Base-by-base conservation (phyloP, 1,284 basidiomycete species). In the Cryptococcus sp. region DNA sequence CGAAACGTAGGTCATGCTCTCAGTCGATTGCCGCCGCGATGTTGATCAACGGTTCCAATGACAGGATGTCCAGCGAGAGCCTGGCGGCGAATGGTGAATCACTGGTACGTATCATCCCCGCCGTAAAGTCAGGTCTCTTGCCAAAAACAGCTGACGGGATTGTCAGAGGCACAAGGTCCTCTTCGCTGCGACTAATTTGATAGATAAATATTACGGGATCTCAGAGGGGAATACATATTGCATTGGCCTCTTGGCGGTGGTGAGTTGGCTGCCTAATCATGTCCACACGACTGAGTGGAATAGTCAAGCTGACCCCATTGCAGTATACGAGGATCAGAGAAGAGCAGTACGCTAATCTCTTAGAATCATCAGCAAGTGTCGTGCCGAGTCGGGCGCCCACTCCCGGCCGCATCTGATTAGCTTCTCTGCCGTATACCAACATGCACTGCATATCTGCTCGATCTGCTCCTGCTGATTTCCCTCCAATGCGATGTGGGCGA, bases 51-150 rank as follows among this genome's bases (percentile, higher is more conserved):
- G 13, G 43, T 48, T 17, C 29, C 41, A 23, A 43, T 22, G 20
- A 3, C 25, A 66, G 64, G 13, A 70, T 70, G 65, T 65, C 67
- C 13, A 62, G 59, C 40, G 67, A 68, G 45, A 62, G 59, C n/a
- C 58, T 70, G 15, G 65, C 69, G 1, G 69, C 69, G 23, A 70
- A 70, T 39, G 69, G 69, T 10, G 67, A 70, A 25, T 59, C 62
- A 17, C 49, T 70, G 54, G 59, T 61, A 45, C 41, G 63, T 52
- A 4, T 34, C 5, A 7, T 43, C 20, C 13, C 55, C 19, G 23
- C 34, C 20, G 15, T 34, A 37, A 6, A 22, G 10, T 23, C 38
- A 29, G 19, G n/a, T n/a, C 10, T 29, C 26, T 29, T 29, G 26
- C 26, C 26, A 10, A 29, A 29, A 29, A 29, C 26, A 29, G 26